Percentiles rank a stretch among this genome's conserved stretches.
phyloP scores from a whole-genome alignment of 2,329 filamentous ascomycete genomes.

The Lecanicillium sp. region DNA sequence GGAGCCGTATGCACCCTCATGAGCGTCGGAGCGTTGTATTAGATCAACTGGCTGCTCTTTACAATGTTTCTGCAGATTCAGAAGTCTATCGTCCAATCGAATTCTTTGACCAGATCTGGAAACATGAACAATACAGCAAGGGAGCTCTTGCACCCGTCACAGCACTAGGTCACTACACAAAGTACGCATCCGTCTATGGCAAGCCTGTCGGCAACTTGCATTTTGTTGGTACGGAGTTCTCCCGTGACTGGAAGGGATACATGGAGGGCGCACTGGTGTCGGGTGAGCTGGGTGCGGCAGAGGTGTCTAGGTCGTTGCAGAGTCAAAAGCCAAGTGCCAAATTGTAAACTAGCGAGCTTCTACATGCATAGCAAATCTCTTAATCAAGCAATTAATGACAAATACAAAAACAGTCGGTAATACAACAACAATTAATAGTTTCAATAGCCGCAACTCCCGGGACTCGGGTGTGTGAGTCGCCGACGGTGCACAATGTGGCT shows the following conservation, averaged over 20 bases:
- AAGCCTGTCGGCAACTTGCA: slow-evolving; percentile 12
- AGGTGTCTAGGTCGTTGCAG: slow-evolving; percentile 9
- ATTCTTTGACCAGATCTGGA: slow-evolving; percentile 24
- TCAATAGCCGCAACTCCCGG: no score
- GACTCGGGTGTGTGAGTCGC: no score
- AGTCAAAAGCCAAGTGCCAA: no score
- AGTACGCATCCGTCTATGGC: slow-evolving; percentile 18
- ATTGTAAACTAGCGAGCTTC: no score
- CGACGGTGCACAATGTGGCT: no score
- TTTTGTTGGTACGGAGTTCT: slow-evolving; percentile 17
- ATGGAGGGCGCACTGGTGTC: slow-evolving; percentile 17
- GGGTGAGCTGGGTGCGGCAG: slow-evolving; percentile 13
- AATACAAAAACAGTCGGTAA: no score
- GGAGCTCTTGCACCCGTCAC: slow-evolving; percentile 25
- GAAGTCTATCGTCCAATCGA: slow-evolving; percentile 17
- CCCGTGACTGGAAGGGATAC: slow-evolving; percentile 18
- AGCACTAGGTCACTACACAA: slow-evolving; percentile 20
- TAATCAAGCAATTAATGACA: no score
- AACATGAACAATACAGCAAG: slow-evolving; percentile 23
- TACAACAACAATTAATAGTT: no score
- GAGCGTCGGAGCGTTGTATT: slow-evolving; percentile 23
- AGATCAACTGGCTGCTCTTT: slow-evolving; percentile 23
- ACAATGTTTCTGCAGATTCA: slow-evolving; percentile 12
- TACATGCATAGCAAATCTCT: no score
- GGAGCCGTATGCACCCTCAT: slow-evolving; percentile 19